A percentile compares a stretch with the other conserved stretches of the same genome.
These are phyloP conservation scores for Pontederia crassipes DNA, from an alignment of 176 grass and related monocot genomes.

Conservation along the genomic window DNA sequence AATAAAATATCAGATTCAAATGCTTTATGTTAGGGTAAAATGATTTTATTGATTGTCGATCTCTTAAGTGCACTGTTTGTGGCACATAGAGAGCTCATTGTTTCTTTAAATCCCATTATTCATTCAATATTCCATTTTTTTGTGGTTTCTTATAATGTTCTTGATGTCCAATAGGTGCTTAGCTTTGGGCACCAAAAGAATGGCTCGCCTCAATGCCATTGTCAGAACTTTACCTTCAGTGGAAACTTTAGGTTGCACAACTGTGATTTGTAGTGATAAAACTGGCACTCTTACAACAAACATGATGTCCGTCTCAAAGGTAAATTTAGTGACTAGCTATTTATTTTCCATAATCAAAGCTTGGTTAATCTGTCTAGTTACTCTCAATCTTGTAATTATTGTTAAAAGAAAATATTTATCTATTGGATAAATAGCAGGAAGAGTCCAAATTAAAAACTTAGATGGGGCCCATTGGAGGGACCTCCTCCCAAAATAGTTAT, in stretches of 20 bases:
- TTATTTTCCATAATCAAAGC: neutral
- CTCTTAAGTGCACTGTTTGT: too few relatives aligned
- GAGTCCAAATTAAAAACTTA: too few relatives aligned
- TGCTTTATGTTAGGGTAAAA: too few relatives aligned
- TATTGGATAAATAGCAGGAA: too few relatives aligned
- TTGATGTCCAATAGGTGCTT: slow-evolving; percentile 59
- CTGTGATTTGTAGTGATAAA: slow-evolving; percentile 97
- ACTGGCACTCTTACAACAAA: slow-evolving; percentile 97
- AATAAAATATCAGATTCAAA: too few relatives aligned
- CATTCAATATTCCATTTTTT: too few relatives aligned
- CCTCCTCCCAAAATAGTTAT: too few relatives aligned
- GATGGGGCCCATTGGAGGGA: too few relatives aligned
- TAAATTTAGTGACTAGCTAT: slow-evolving; percentile 17
- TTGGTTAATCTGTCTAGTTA: neutral
- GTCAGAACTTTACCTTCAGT: slow-evolving; percentile 94
- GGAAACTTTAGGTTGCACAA: slow-evolving; percentile 94
- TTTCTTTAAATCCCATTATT: too few relatives aligned
- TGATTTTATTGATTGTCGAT: too few relatives aligned
- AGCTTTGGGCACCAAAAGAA: slow-evolving; percentile 98
- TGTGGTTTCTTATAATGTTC: neutral
- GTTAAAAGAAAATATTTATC: too few relatives aligned
- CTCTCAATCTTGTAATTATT: neutral
- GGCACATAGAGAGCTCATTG: too few relatives aligned
- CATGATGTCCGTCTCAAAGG: slow-evolving; percentile 99
- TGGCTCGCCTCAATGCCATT: slow-evolving; percentile 93